A percentile compares a stretch with the other conserved stretches of the same genome.
Conservation (phyloP, 306 rosid genomes). For the Nissolia schottii region DNA sequence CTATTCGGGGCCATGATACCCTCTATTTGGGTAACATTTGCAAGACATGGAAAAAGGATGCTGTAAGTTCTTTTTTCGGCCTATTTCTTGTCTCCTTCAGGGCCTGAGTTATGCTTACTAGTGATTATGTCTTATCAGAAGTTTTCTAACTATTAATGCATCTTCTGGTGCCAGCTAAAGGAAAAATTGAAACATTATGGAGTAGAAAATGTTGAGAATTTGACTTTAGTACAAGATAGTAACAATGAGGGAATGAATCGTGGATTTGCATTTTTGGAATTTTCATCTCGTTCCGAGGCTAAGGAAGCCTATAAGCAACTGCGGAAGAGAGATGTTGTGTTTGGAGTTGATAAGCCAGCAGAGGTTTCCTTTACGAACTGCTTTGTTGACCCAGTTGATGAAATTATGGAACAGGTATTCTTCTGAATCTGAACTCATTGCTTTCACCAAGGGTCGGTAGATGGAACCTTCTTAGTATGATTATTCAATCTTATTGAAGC, state of each 20-base stretch:
- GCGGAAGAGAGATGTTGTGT: conserved; percentile 77
- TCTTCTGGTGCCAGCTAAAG: conserved; percentile 64
- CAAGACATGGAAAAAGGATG: conserved; percentile 89
- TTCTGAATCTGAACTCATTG: conserved; percentile 27
- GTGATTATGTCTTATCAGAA: conserved; percentile 19
- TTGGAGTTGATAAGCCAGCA: conserved; percentile 93
- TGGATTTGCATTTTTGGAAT: conserved; percentile 91
- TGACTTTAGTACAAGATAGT: conserved; percentile 83
- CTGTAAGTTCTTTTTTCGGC: conserved; percentile 65
- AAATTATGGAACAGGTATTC: conserved; percentile 84
- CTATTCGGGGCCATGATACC: conserved; percentile 81
- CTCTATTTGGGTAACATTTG: conserved; percentile 90
- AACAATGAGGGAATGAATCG: conserved; percentile 79
- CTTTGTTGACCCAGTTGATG: conserved; percentile 78
- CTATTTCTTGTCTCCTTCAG: conserved; percentile 16
- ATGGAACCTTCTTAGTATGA: neutral
- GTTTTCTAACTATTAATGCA: conserved; percentile 31
- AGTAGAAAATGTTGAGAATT: conserved; percentile 74
- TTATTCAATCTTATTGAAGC: conserved; percentile 13
- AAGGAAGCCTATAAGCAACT: conserved; percentile 83
- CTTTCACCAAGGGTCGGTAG: conserved; percentile 6
- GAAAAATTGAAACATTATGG: conserved; percentile 89
- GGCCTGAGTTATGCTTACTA: conserved; percentile 14
- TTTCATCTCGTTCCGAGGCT: conserved; percentile 86
- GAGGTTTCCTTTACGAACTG: conserved; percentile 91